Percentiles rank a stretch among this genome's conserved stretches.
Evolutionary conservation across 768 basidiomycete species (phyloP).

Genomic region (Phallus indusiatus): DNA sequence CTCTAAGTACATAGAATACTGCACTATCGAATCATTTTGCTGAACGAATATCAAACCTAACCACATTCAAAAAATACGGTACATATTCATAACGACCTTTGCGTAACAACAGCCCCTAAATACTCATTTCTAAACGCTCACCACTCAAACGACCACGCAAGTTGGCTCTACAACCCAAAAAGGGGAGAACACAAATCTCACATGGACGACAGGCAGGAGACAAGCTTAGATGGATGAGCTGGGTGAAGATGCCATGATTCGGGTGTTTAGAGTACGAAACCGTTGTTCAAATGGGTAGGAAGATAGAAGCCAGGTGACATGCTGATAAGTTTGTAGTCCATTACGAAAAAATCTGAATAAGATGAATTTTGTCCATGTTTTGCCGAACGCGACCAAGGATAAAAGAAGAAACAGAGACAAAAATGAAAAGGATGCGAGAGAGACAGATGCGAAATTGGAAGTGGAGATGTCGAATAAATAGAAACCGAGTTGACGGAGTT

Average conservation of each 20-base stretch:
- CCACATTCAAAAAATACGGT: too few relatives aligned
- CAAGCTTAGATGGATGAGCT: not conserved
- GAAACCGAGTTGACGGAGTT: slow-evolving; percentile 14
- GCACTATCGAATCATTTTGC: too few relatives aligned
- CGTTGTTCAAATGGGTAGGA: too few relatives aligned
- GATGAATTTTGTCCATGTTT: slow-evolving; percentile 7
- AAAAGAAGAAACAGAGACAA: slow-evolving; percentile 6
- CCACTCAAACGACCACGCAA: slow-evolving; percentile 2
- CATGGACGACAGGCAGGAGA: not conserved
- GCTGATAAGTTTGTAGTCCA: too few relatives aligned
- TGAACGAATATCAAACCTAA: too few relatives aligned
- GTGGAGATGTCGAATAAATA: slow-evolving; percentile 15
- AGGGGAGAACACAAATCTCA: slow-evolving; percentile 3
- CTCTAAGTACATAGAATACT: too few relatives aligned
- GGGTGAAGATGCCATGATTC: not conserved
- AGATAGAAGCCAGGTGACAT: too few relatives aligned
- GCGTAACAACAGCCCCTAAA: not conserved
- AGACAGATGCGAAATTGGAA: slow-evolving; percentile 5
- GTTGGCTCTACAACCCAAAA: slow-evolving; percentile 6
- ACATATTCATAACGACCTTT: not conserved
- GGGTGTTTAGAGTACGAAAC: not conserved
- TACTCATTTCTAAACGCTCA: slow-evolving; percentile 4
- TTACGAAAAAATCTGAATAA: not conserved
- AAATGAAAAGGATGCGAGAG: slow-evolving; percentile 6
- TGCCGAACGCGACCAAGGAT: slow-evolving; percentile 4